Percentiles rank a stretch among this genome's conserved stretches.
phyloP scores from a whole-genome alignment of 768 basidiomycete genomes.

The Hygrophoropsis aurantiaca region DNA sequence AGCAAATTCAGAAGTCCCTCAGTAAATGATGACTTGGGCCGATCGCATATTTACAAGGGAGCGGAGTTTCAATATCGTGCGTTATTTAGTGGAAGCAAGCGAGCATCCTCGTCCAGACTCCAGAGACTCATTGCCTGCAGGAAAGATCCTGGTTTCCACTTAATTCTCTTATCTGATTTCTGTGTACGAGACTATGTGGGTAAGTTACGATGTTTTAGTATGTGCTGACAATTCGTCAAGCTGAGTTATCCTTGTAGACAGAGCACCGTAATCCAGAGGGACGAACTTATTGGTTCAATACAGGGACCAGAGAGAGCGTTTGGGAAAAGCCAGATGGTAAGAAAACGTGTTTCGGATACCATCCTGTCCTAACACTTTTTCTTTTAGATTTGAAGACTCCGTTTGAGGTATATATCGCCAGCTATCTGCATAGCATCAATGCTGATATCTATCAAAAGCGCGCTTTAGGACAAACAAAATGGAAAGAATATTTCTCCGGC shows the following conservation, averaged over 20 bases:
- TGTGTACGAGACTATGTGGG: slow-evolving; percentile 27
- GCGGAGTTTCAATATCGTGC: too few species aligned
- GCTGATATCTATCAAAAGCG: slow-evolving; percentile 46
- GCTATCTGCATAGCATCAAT: slow-evolving; percentile 6
- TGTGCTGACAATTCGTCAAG: not conserved
- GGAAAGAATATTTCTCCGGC: slow-evolving; percentile 96
- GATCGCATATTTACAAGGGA: too few species aligned
- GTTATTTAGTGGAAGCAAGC: too few species aligned
- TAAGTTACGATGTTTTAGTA: slow-evolving; percentile 14
- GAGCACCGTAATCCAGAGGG: slow-evolving; percentile 95
- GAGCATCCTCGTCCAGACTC: too few species aligned
- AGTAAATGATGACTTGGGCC: too few species aligned
- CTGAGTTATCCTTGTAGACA: slow-evolving; percentile 70
- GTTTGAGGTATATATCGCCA: slow-evolving; percentile 65
- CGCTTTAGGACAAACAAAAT: slow-evolving; percentile 85
- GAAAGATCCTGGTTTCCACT: too few species aligned
- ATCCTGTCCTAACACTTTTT: not conserved
- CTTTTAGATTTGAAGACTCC: slow-evolving; percentile 80
- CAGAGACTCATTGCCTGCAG: too few species aligned
- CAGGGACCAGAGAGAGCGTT: slow-evolving; percentile 83
- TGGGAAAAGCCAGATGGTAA: slow-evolving; percentile 98
- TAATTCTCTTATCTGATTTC: too few species aligned
- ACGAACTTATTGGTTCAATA: slow-evolving; percentile 98
- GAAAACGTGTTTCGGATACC: slow-evolving; percentile 13
- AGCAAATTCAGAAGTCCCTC: too few species aligned